phyloP scores from a whole-genome alignment of 2,329 filamentous ascomycete species.

The Acrocalymma vagum region DNA sequence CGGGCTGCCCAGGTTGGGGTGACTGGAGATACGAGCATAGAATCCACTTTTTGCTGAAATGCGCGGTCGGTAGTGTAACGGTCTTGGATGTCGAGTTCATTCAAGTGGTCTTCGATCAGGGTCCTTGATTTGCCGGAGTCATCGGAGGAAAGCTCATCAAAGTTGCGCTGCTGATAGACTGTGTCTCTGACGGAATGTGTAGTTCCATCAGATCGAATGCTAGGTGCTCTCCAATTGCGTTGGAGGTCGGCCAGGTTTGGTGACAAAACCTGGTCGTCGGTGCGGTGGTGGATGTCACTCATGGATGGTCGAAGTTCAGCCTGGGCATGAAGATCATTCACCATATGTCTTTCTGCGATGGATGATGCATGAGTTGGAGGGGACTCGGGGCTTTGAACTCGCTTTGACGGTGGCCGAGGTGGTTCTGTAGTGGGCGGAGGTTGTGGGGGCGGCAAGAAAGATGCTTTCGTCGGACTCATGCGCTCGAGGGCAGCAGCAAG shows the following conservation, averaged over 20 bases:
- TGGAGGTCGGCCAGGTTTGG: conserved; percentile 32
- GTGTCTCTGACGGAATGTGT: conserved; percentile 34
- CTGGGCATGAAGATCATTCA: conserved; percentile 27
- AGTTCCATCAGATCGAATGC: conserved; percentile 31
- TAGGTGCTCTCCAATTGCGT: conserved; percentile 35
- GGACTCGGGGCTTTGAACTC: conserved; percentile 14
- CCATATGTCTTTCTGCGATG: too few species aligned
- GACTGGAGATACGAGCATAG: conserved; percentile 13
- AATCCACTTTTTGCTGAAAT: conserved; percentile 23
- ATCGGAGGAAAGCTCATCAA: conserved; percentile 21
- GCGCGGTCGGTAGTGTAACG: conserved; percentile 30
- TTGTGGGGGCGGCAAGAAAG: conserved; percentile 31
- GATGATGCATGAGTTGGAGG: conserved; percentile 13
- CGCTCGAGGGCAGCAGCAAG: conserved; percentile 71
- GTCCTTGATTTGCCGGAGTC: conserved; percentile 31
- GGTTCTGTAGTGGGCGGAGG: conserved; percentile 42
- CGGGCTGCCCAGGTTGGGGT: conserved; percentile 27
- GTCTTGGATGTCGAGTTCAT: conserved; percentile 32
- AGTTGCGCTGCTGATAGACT: conserved; percentile 30
- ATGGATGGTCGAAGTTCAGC: conserved; percentile 16
- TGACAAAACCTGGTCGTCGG: conserved; percentile 13
- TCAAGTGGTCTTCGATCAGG: conserved; percentile 33
- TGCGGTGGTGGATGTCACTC: conserved; percentile 16
- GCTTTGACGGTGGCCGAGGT: conserved; percentile 34
- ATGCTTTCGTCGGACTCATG: conserved; percentile 46